Base-by-base conservation (phyloP, 2,329 filamentous ascomycete species). In the Pleomassaria siparia region DNA sequence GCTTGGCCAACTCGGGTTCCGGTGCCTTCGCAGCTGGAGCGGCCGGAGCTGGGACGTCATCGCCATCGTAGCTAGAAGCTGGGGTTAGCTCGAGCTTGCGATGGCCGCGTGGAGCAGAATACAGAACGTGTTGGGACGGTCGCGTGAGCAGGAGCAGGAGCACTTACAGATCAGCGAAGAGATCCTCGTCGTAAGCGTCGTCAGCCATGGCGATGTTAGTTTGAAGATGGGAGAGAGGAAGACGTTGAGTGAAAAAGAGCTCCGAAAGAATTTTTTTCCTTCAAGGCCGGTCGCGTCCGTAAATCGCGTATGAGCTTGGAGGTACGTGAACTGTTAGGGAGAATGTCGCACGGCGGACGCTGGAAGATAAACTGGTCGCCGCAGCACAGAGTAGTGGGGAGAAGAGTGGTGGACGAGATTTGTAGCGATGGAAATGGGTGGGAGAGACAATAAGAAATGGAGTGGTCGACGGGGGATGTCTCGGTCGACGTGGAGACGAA, bases 111-210 rank as follows among this genome's bases (percentile, higher is more conserved):
- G 21, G 13, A 13, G 8, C n/a, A n/a, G 25, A 12, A 44, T 15
- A 40, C 11, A 13, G 36, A 12, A 8, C 20, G 16, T n/a, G 28
- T n/a, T n/a, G 41, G 40, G 7, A 18, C n/a, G 15, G 37, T 42
- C 36, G 49, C 44, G 43, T 30, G 42, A 7, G 15, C 4, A 13
- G 40, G 43, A 30, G 22, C 47, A 81, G 40, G 43, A 30, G 22
- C 47, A 81, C 89, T 75, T 78, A 96, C 91, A 96, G 83, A 75
- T 96, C 91, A 63, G 91, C 91, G 73, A 96, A 96, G 74, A 96
- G 88, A 80, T 96, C 91, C 66, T 96, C 91, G 61, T 96, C 91
- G 59, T 90, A 85, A 59, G 89, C 88, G 66, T 91, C 88, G 64
- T 94, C 89, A 40, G 88, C 84, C 89, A 92, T 94, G 62, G 41